Evolutionary conservation across 2,329 filamentous ascomycete genomes (phyloP), one percentile per base, ranked within the genome.

Genomic region (Scleromitrula shiraiana): DNA sequence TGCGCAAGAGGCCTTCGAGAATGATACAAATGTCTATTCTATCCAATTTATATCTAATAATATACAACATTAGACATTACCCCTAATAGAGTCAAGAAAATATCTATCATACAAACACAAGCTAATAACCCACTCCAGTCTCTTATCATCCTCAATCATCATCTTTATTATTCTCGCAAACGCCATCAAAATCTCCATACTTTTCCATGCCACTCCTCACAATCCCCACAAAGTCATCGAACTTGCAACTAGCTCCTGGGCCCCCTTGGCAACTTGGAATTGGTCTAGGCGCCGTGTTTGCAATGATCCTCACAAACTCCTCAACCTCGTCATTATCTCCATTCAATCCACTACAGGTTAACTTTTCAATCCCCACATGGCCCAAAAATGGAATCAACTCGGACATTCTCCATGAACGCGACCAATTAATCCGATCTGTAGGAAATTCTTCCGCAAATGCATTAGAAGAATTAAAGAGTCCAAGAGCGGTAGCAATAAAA

Each of bases 391-490:
- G 80, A 24, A 85, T 64, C 30, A 85, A 70, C 51, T 77, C 70
- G 2, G 78, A 80, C 53, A 75, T 80, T 59, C 71, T 73, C 82
- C 82, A 85, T 2, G 71, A 75, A 22, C 82, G 76, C 20, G 72
- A 69, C 62, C 80, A 72, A 66, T 85, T 85, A 59, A 83, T 77
- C 20, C 69, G 68, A 52, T 77, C 72, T 0, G 75, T 65, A 0
- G 82, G 82, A 75, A 85, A 84, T 2, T 81, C 83, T 41, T 71
- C 74, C 53, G 83, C 83, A 54, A 78, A 66, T 12, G 73, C 63
- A 48, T 73, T 70, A 3, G 77, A 80, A 64, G 83, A 83, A 68
- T 85, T 85, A 70, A 84, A 85, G 4, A 86, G 68, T 0, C 82
- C 82, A 64, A 85, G 72, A 0, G 82, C 80, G 1, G 84, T 81